Evolutionary conservation across 1,284 basidiomycete species (phyloP), one percentile per base, ranked within the genome.

Genomic region (Fomitiporia mediterranea): DNA sequence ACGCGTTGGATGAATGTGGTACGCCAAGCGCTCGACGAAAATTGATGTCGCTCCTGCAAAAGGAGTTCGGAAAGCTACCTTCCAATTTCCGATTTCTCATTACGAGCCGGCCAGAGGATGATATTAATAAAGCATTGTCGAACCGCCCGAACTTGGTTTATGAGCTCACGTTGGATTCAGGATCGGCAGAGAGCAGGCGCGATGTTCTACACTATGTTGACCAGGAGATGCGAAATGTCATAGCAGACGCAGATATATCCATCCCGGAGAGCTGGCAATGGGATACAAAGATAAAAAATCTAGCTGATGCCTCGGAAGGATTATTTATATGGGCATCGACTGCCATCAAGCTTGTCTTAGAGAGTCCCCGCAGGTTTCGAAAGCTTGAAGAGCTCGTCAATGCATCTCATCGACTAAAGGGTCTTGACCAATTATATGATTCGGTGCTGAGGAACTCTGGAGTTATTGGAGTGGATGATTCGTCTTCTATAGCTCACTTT

Each of bases 251-350:
- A 6, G 4, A 21, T 21, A 23, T 23, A 21, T 5, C 40, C 4
- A 13, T 21, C 11, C 5, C 15, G 3, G 5, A 23, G 6, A 21
- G 13, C 21, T 17, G 9, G 13, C 19, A 23, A 19, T 43, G 40
- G 40, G 40, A 43, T 43, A 23, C 7, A 9, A 37, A 51, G 19
- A 51, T 51, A 17, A 8, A 37, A 15, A 17, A 7, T 25, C 32
- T 51, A 8, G n/a, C 15, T 9, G 1, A 13, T 8, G 27, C 49
- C 4, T 28, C 49, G 17, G 21, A 37, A 13, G 49, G 49, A 25
- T 21, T 51, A 11, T 51, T 51, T 32, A 51, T 51, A 7, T 51
- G 49, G 49, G 49, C 49, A 8, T 51, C 49, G 9, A 51, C 49
- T 2, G 21, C 25, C 13, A 19, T 51, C 32, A 51, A 37, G 49